Evolutionary conservation across 345 rosid genomes (phyloP).

Genomic region (Eutrema heterophyllum): DNA sequence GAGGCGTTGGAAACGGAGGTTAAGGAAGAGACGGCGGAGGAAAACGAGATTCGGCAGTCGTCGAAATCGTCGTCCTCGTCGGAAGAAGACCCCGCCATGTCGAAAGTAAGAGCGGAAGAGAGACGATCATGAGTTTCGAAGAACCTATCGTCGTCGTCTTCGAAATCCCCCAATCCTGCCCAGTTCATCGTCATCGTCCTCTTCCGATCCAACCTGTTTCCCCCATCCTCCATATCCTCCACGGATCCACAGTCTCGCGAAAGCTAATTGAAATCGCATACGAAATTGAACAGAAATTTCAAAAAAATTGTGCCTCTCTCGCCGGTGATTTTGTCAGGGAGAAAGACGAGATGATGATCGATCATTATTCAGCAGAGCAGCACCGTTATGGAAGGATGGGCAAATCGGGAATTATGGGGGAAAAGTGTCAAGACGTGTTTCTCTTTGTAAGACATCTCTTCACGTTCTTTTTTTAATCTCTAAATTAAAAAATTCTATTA

Average conservation of each 20-base stretch:
- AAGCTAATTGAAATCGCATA: not conserved
- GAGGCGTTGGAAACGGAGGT: constrained; percentile 29
- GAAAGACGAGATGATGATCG: constrained; percentile 2
- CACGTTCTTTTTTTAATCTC: constrained; percentile 15
- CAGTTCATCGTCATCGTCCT: constrained; percentile 72
- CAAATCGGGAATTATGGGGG: constrained; percentile 33
- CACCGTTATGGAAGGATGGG: constrained; percentile 32
- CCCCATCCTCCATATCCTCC: constrained; percentile 11
- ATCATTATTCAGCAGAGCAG: not conserved
- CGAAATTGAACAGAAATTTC: not conserved
- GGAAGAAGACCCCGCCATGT: constrained; percentile 52
- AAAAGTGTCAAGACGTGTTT: constrained; percentile 31
- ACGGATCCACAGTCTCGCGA: not conserved
- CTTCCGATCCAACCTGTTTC: constrained; percentile 38
- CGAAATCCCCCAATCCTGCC: constrained; percentile 61
- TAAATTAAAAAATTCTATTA: no score
- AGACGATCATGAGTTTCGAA: constrained; percentile 66
- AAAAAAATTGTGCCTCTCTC: not conserved
- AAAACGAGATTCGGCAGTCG: constrained; percentile 63
- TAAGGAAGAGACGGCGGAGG: constrained; percentile 46
- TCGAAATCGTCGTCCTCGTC: constrained; percentile 65
- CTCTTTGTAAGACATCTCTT: constrained; percentile 28
- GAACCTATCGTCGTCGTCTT: constrained; percentile 68
- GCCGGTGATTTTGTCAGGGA: not conserved
- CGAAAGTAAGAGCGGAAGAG: constrained; percentile 48